phyloP scores from a whole-genome alignment of 225 moss, liverwort and hornwort genomes.

The Marchantia paleacea region DNA sequence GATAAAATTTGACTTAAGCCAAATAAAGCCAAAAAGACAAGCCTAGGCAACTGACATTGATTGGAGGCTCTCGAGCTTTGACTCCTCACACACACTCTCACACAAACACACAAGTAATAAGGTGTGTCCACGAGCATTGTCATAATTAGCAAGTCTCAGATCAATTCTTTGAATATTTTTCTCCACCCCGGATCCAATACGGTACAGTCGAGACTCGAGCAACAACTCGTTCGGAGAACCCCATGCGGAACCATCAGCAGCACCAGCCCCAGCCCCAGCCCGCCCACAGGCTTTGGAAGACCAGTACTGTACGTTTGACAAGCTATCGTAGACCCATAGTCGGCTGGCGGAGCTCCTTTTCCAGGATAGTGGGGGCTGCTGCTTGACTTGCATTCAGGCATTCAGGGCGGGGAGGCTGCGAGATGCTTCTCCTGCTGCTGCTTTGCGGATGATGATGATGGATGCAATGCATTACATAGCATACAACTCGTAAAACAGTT shows the following conservation, averaged over 20 bases:
- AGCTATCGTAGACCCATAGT: background rate
- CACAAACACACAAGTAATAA: background rate
- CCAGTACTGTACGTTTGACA: background rate
- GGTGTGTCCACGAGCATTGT: background rate
- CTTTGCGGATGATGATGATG: background rate
- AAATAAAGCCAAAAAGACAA: constrained; percentile 4
- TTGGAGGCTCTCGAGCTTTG: background rate
- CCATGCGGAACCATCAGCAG: background rate
- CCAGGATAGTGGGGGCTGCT: background rate
- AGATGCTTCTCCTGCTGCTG: no score
- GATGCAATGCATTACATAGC: background rate
- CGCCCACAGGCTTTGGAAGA: background rate
- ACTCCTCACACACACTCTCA: background rate
- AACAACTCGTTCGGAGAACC: background rate
- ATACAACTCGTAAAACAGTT: no score
- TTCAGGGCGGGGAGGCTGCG: no score
- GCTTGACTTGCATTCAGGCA: background rate
- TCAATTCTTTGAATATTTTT: background rate
- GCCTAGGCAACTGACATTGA: background rate
- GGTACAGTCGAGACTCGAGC: background rate
- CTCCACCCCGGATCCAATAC: background rate
- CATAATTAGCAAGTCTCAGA: background rate
- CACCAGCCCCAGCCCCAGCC: background rate
- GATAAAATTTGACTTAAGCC: background rate
- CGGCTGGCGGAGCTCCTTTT: background rate